Evolutionary conservation across 2,329 filamentous ascomycete genomes (phyloP), one percentile per base, ranked within the genome.

Genomic region (Diaporthe destruens): DNA sequence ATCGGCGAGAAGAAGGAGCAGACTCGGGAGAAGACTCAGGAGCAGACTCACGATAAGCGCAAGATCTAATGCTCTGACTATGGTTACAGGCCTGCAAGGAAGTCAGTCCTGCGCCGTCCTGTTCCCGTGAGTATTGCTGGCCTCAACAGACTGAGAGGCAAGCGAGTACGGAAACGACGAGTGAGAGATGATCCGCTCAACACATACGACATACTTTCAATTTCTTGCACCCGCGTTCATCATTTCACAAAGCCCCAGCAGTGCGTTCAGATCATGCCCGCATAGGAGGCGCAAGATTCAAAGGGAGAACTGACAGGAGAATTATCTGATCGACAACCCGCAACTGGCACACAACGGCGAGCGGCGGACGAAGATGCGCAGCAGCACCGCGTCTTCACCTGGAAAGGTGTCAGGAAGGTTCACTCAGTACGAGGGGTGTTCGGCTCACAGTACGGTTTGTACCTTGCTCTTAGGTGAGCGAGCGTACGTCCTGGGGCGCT

Each of bases 381-480:
- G 67, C 44, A 70, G 29, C 55, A 70, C 18, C 16, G 3, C 11
- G 34, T 39, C 68, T 53, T 61, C 49, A 49, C 11, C 34, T 18
- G 32, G 57, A 8, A 61, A 61, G 53, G 23, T 23, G 53, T 61
- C 20, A 34, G 20, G 47, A 18, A 39, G 47, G 47, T 53, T 32
- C 32, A 53, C 8, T 23, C 2, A 8, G 47, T 23, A 39, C 47
- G 32, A 29, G 8, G 12, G 11, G 47, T 12, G 29, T 16, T 42
- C 23, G 20, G 9, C 56, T 42, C 49, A 34, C 9, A 54, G 55
- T 61, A 51, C 55, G 11, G 55, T 57, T 39, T 70, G 55, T 61
- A 49, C 16, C 68, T 70, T 54, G 55, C 68, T 70, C 68, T 70
- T 70, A n/a, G 32, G 47, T 70, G 68, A 61, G 67, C 54, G 67